These are phyloP conservation scores for Penicillium parvum DNA, from an alignment of 495 filamentous ascomycete genomes.

Conservation along the genomic window DNA sequence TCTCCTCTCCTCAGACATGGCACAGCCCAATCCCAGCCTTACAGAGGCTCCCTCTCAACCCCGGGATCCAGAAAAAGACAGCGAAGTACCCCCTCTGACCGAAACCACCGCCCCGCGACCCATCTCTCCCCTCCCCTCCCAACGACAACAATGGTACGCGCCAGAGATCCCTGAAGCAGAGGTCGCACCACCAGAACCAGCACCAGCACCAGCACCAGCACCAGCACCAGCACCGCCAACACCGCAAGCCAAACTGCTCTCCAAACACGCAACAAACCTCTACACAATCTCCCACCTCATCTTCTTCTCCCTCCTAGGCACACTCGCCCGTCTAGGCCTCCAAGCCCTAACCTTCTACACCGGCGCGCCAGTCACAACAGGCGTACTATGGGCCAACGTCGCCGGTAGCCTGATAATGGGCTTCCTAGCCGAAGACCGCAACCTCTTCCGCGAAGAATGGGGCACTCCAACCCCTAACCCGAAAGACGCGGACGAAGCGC, in stretches of 20 bases:
- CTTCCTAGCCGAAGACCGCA: slow-evolving; percentile 75
- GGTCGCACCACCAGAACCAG: not conserved
- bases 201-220: slow-evolving; percentile 3
- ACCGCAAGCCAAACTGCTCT: slow-evolving; percentile 45
- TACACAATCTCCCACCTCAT: slow-evolving; percentile 79
- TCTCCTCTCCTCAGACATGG: not conserved
- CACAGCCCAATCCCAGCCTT: not conserved
- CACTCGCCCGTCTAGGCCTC: slow-evolving; percentile 77
- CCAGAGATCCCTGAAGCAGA: not conserved
- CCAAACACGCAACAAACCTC: slow-evolving; percentile 61
- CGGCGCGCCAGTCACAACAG: slow-evolving; percentile 66
- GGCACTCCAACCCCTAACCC: slow-evolving; percentile 19
- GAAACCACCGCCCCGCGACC: slow-evolving; percentile 15
- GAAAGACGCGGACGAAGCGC: slow-evolving; percentile 10
- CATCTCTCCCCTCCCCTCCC: slow-evolving; percentile 5
- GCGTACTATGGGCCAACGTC: slow-evolving; percentile 88
- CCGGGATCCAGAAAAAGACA: slow-evolving; percentile 1
- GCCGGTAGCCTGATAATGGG: slow-evolving; percentile 81
- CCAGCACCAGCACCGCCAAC: slow-evolving; percentile 1
- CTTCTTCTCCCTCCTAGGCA: slow-evolving; percentile 83
- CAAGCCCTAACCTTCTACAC: slow-evolving; percentile 79
- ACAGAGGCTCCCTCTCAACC: not conserved
- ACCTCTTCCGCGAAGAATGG: slow-evolving; percentile 69
- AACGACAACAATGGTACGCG: slow-evolving; percentile 13
- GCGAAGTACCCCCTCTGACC: slow-evolving; percentile 10